These are phyloP conservation scores for Pyricularia sp. DNA, from an alignment of 2,329 filamentous ascomycete species.

Conservation along the genomic window DNA sequence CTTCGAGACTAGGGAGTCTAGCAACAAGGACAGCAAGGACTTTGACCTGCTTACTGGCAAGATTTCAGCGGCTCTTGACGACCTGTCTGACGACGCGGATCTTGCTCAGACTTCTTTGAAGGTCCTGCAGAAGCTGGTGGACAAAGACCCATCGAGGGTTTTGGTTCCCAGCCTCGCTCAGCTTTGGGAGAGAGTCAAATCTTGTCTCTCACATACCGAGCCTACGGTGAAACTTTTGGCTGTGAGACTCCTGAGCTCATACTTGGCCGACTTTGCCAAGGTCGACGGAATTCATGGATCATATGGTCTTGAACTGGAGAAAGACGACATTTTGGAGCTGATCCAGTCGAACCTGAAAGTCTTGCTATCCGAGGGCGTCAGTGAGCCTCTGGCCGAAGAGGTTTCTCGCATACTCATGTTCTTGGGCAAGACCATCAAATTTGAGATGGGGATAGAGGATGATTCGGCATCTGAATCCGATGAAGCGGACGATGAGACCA, in stretches of 20 bases:
- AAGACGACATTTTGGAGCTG: slow-evolving; percentile 53
- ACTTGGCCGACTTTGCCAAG: slow-evolving; percentile 69
- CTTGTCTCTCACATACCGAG: slow-evolving; percentile 63
- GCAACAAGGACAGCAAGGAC: slow-evolving; percentile 56
- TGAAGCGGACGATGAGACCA: slow-evolving; percentile 27
- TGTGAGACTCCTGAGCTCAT: slow-evolving; percentile 64
- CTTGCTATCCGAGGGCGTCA: slow-evolving; percentile 53
- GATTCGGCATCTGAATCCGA: slow-evolving; percentile 35
- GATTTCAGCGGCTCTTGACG: slow-evolving; percentile 41
- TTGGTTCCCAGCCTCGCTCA: slow-evolving; percentile 48
- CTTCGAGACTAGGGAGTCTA: slow-evolving; percentile 32
- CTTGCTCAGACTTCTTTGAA: slow-evolving; percentile 66
- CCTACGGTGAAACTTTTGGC: slow-evolving; percentile 68
- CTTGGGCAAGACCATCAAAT: slow-evolving; percentile 49
- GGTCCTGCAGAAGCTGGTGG: slow-evolving; percentile 57
- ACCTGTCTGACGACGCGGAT: slow-evolving; percentile 53
- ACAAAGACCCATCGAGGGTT: slow-evolving; percentile 53
- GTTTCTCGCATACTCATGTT: slow-evolving; percentile 76
- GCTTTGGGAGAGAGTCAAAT: slow-evolving; percentile 64
- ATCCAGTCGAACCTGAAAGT: slow-evolving; percentile 40
- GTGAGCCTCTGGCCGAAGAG: slow-evolving; percentile 69
- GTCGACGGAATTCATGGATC: slow-evolving; percentile 58
- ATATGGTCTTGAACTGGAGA: slow-evolving; percentile 58
- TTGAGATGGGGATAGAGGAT: slow-evolving; percentile 28
- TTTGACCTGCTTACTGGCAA: slow-evolving; percentile 51